Percentiles rank a stretch among this genome's conserved stretches.
These are phyloP conservation scores for Podospora appendiculata DNA, from an alignment of 495 filamentous ascomycete species.

Conservation along the genomic window DNA sequence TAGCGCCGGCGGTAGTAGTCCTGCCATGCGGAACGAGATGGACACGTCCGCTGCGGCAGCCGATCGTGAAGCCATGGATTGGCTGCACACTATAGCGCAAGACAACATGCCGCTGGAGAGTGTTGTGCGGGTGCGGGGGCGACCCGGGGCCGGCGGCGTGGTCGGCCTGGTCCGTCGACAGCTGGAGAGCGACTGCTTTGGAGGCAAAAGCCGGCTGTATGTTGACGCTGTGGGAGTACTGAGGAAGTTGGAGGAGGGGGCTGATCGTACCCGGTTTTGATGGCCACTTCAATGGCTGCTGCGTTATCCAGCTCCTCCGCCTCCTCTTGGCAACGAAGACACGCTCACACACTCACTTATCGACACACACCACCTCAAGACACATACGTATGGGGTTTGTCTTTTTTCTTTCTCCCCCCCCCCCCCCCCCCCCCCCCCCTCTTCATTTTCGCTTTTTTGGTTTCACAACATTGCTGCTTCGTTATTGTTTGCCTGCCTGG, in stretches of 20 bases:
- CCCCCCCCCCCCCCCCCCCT: too few species aligned
- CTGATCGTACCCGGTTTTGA: slow-evolving; percentile 30
- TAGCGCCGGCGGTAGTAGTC: slow-evolving; percentile 62
- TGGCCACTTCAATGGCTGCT: too few species aligned
- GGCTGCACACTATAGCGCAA: slow-evolving; percentile 57
- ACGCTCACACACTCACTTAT: too few species aligned
- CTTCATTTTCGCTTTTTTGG: too few species aligned
- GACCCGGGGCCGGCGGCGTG: slow-evolving; percentile 27
- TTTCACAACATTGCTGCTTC: too few species aligned
- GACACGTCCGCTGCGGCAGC: slow-evolving; percentile 21
- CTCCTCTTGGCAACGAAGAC: too few species aligned
- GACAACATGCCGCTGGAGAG: slow-evolving; percentile 34
- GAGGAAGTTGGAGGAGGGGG: slow-evolving; percentile 34
- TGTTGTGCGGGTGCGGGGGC: slow-evolving; percentile 17
- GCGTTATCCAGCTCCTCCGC: too few species aligned
- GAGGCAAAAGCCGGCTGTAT: slow-evolving; percentile 29
- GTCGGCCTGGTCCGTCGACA: slow-evolving; percentile 29
- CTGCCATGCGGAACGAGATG: slow-evolving; percentile 25
- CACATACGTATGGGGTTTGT: too few species aligned
- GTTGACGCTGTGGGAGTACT: slow-evolving; percentile 38
- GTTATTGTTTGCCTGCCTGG: too few species aligned
- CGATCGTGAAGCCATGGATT: slow-evolving; percentile 39
- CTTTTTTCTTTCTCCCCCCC: too few species aligned
- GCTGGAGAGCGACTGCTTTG: slow-evolving; percentile 33
- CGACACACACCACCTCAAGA: too few species aligned